Conservation (phyloP, 148 eudicot species). For the Chenopodium quinoa region DNA sequence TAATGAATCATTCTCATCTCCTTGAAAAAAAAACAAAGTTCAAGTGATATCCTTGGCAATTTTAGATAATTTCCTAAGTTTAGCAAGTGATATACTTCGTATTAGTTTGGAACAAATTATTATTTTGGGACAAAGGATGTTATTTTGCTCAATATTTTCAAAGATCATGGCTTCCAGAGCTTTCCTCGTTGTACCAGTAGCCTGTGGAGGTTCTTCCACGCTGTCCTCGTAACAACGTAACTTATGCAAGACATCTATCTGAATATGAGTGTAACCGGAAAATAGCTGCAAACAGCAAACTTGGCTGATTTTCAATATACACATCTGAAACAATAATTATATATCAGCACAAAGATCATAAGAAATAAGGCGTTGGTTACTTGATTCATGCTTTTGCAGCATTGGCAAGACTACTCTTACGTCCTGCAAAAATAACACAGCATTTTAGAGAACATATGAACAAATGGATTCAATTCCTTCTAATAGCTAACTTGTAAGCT, state of each 20-base stretch:
- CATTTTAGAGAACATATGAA: background rate
- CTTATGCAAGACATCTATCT: background rate
- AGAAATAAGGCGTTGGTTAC: background rate
- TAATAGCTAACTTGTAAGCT: background rate
- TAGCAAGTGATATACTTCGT: background rate
- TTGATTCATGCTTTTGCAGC: constrained; percentile 8
- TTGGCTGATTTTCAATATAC: background rate
- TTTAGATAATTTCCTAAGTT: background rate
- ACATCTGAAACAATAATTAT: background rate
- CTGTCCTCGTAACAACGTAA: background rate
- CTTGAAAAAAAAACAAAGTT: too few relatives aligned
- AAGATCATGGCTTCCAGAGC: background rate
- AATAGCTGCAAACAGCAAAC: background rate
- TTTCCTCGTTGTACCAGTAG: background rate
- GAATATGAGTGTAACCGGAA: background rate
- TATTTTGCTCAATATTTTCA: background rate
- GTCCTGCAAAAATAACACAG: constrained; percentile 8
- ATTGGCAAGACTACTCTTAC: background rate
- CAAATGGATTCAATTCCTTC: background rate
- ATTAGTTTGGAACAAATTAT: too few relatives aligned
- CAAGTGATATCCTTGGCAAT: too few relatives aligned
- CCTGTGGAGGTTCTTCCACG: background rate
- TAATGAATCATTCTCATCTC: too few relatives aligned
- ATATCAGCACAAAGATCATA: background rate
- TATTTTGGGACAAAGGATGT: too few relatives aligned